A percentile compares a stretch with the other conserved stretches of the same genome.
Evolutionary conservation across 2,329 filamentous ascomycete species (phyloP).

Genomic region (Pochonia chlamydosporia): DNA sequence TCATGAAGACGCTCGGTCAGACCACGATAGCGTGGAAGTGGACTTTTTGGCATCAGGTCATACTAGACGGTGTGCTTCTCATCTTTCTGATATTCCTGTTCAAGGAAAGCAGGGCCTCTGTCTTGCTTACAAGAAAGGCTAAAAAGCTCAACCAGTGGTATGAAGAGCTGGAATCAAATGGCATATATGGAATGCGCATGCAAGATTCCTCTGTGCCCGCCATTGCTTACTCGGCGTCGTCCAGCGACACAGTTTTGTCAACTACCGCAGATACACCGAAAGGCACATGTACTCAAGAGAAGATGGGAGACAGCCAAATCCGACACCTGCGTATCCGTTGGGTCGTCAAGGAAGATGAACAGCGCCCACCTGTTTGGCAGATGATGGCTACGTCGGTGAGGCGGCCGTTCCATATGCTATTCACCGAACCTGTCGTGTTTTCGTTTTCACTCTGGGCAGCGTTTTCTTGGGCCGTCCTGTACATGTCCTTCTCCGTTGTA

Average conservation of each 20-base stretch:
- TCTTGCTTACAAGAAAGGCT: conserved; percentile 73
- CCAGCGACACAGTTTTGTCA: conserved; percentile 5
- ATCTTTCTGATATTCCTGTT: conserved; percentile 63
- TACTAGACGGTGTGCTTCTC: conserved; percentile 57
- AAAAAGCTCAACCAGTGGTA: conserved; percentile 73
- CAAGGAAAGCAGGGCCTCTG: conserved; percentile 75
- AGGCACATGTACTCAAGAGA: neutral
- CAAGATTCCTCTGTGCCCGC: conserved; percentile 7
- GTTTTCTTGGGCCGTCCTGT: conserved; percentile 86
- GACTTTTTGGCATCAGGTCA: conserved; percentile 83
- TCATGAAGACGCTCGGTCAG: conserved; percentile 54
- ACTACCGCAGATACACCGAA: neutral
- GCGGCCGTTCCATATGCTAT: conserved; percentile 71
- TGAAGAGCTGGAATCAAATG: conserved; percentile 60
- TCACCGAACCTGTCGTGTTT: conserved; percentile 74
- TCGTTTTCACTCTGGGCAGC: conserved; percentile 86
- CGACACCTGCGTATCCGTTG: conserved; percentile 58
- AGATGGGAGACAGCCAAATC: neutral
- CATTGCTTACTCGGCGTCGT: conserved; percentile 15
- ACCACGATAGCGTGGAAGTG: conserved; percentile 62
- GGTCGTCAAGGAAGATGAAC: conserved; percentile 74
- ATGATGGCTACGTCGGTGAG: conserved; percentile 71
- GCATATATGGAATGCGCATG: conserved; percentile 45
- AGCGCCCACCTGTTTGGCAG: conserved; percentile 58
- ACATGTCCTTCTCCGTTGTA: conserved; percentile 76